These are phyloP conservation scores for Striga hermonthica DNA, from an alignment of 305 asterid genomes.

Conservation along the genomic window DNA sequence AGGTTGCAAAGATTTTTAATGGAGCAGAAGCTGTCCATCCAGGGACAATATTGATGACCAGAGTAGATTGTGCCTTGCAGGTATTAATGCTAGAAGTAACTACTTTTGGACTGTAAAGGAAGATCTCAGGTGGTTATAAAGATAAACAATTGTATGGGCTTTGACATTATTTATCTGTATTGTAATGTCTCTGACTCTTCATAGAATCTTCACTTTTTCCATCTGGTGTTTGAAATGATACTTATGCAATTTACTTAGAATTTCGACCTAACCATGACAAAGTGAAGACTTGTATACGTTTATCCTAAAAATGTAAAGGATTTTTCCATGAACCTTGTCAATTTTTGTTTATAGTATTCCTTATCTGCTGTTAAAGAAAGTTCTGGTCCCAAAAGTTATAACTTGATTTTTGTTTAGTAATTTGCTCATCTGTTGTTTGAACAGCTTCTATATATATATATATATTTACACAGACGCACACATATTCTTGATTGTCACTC, in stretches of 20 bases:
- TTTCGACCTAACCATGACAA: background rate
- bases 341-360: background rate
- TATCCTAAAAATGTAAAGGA: background rate
- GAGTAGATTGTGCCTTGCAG: conserved; percentile 84
- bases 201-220: conserved; percentile 13
- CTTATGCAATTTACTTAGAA: background rate
- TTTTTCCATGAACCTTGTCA: background rate
- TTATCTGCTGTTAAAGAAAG: background rate
- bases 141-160: conserved; percentile 17
- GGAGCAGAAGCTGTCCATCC: conserved; percentile 80
- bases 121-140: conserved; percentile 4
- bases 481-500: conserved; percentile 41
- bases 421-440: conserved; percentile 10
- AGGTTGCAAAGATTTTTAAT: conserved; percentile 75
- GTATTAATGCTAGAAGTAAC: conserved; percentile 43
- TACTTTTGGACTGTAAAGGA: conserved; percentile 8
- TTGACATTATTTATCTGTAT: background rate
- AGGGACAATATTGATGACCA: conserved; percentile 65
- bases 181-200: conserved; percentile 7
- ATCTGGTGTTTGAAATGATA: conserved; percentile 7
- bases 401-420: no score
- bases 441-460: background rate
- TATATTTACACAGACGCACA: background rate
- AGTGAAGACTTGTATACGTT: background rate
- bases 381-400: background rate